Conservation (phyloP, 2,329 filamentous ascomycete species). For the Tolypocladium guangdongense region DNA sequence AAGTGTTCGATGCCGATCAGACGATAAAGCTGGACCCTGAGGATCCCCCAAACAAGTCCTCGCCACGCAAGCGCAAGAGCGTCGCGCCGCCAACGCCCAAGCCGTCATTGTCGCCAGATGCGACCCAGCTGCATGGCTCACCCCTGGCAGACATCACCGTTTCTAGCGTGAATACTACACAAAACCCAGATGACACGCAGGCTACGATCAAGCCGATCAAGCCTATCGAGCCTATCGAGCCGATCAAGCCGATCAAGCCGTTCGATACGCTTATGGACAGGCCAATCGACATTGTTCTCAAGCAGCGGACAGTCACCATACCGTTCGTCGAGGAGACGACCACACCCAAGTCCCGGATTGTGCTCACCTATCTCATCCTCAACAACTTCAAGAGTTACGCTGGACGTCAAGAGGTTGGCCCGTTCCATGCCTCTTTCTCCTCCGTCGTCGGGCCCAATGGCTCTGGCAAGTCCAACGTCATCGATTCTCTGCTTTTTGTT, state of each 20-base stretch:
- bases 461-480: conserved; percentile 97
- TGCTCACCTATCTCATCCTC: conserved; percentile 84
- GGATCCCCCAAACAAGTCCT: conserved; percentile 27
- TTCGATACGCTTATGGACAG: conserved; percentile 72
- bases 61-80: conserved; percentile 60
- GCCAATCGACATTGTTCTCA: conserved; percentile 88
- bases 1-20: conserved; percentile 20
- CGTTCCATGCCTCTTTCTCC: conserved; percentile 94
- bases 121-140: conserved; percentile 36
- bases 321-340: conserved; percentile 61
- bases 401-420: conserved; percentile 86
- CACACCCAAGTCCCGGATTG: conserved; percentile 73
- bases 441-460: conserved; percentile 97
- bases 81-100: conserved; percentile 35
- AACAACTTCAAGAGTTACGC: conserved; percentile 99
- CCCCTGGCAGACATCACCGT: conserved; percentile 67
- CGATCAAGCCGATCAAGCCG: conserved; percentile 61
- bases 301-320: conserved; percentile 62
- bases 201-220: conserved; percentile 38
- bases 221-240: conserved; percentile 62
- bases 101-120: conserved; percentile 45
- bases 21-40: conserved; percentile 21
- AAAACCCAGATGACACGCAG: conserved; percentile 16
- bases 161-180: conserved; percentile 44
- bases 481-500: conserved; percentile 95